phyloP scores from a whole-genome alignment of 2,329 filamentous ascomycete species.

The Emergomyces orientalis region DNA sequence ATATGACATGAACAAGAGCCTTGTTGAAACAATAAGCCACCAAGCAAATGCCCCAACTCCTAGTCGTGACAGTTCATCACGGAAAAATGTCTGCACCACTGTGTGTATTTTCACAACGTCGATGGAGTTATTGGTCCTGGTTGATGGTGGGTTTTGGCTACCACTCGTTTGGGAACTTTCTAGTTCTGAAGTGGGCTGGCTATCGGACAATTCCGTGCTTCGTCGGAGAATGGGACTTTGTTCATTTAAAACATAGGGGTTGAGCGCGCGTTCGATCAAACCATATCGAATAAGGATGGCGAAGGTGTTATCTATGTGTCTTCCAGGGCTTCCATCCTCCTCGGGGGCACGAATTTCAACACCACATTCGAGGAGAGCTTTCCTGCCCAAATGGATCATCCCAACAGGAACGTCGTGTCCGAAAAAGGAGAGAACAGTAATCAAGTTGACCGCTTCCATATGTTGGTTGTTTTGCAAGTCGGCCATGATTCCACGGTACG shows the following conservation, averaged over 20 bases:
- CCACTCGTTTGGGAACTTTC: constrained; percentile 26
- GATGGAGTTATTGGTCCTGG: constrained; percentile 27
- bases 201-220: constrained; percentile 13
- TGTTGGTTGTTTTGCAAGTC: constrained; percentile 35
- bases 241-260: constrained; percentile 23
- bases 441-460: constrained; percentile 52
- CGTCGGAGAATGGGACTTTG: not conserved
- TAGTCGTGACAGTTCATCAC: constrained; percentile 36
- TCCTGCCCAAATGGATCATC: constrained; percentile 49
- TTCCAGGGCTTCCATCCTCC: constrained; percentile 18
- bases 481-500: constrained; percentile 41
- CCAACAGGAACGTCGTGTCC: constrained; percentile 57
- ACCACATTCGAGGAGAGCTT: constrained; percentile 20
- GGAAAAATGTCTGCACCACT: constrained; percentile 40
- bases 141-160: constrained; percentile 28
- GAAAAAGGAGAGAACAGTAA: constrained; percentile 57
- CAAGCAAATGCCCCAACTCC: constrained; percentile 31
- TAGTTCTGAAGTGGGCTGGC: constrained; percentile 18
- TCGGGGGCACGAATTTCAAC: constrained; percentile 23
- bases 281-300: constrained; percentile 39
- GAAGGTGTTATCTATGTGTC: constrained; percentile 39
- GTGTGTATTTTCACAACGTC: constrained; percentile 42
- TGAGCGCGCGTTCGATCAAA: constrained; percentile 34
- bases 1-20: constrained; percentile 36
- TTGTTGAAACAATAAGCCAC: constrained; percentile 37